Evolutionary conservation across 2,329 filamentous ascomycete genomes (phyloP).

Genomic region (Amauroascus niger): DNA sequence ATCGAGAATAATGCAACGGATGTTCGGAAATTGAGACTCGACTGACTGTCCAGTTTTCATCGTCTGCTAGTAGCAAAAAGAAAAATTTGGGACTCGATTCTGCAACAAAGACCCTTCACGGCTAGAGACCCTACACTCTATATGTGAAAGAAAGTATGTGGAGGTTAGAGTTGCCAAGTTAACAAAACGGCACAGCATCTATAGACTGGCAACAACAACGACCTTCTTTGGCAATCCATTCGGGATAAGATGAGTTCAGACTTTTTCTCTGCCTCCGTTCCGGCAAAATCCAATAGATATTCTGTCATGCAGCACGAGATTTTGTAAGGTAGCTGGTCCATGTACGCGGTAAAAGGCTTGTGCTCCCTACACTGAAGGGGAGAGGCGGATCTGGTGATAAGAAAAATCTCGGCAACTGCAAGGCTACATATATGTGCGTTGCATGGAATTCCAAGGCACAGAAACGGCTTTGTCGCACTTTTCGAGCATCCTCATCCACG

Average conservation of each 20-base stretch:
- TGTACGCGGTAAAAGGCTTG: not conserved
- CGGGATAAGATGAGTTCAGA: not conserved
- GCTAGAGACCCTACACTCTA: not conserved
- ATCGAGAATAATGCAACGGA: not conserved
- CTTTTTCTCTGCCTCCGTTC: not conserved
- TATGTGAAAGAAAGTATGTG: not conserved
- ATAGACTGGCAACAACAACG: not conserved
- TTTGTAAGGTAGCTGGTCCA: not conserved
- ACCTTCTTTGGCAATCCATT: not conserved
- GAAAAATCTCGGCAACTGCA: not conserved
- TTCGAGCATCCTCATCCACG: not conserved
- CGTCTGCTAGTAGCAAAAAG: not conserved
- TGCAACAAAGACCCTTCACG: not conserved
- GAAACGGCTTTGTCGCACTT: constrained; percentile 1
- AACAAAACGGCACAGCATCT: not conserved
- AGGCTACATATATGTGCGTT: not conserved
- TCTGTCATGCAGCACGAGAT: not conserved
- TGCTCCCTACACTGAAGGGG: not conserved
- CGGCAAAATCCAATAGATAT: not conserved
- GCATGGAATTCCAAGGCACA: not conserved
- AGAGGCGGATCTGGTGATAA: not conserved
- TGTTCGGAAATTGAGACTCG: not conserved
- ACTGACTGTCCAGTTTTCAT: not conserved
- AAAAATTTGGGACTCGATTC: not conserved
- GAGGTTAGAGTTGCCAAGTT: not conserved